A percentile compares a stretch with the other conserved stretches of the same genome.
Evolutionary conservation across 1,284 basidiomycete species (phyloP).

Genomic region (Leucoagaricus sp.): DNA sequence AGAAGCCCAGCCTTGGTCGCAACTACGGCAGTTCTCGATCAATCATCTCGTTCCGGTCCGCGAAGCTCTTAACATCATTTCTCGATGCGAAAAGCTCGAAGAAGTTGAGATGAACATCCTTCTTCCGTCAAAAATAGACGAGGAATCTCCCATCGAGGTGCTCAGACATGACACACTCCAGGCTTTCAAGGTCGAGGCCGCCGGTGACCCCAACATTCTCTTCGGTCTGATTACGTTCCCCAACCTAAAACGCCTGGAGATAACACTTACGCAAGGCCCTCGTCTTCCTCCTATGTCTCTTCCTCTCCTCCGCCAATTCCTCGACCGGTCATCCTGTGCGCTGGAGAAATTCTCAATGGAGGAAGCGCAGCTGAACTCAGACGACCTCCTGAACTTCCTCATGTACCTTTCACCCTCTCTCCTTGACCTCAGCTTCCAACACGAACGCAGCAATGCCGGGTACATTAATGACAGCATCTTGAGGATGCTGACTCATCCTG

Average conservation of each 20-base stretch:
- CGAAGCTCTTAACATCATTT: constrained; percentile 21
- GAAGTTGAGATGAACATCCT: constrained; percentile 17
- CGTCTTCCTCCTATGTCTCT: constrained; percentile 22
- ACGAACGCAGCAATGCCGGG: constrained; percentile 21
- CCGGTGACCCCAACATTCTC: constrained; percentile 16
- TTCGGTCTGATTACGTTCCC: constrained; percentile 20
- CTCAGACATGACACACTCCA: constrained; percentile 13
- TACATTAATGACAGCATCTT: constrained; percentile 27
- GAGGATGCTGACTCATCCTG: constrained; percentile 21
- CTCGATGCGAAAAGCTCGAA: constrained; percentile 18
- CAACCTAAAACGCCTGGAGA: constrained; percentile 15
- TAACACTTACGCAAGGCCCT: constrained; percentile 13
- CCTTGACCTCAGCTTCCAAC: constrained; percentile 22
- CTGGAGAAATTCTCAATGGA: constrained; percentile 24
- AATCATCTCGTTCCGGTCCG: constrained; percentile 19
- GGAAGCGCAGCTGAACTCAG: constrained; percentile 25
- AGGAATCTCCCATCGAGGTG: constrained; percentile 2
- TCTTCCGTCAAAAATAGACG: constrained; percentile 7
- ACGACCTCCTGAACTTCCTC: constrained; percentile 25
- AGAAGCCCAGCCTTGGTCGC: constrained; percentile 20
- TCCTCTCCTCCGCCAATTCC: constrained; percentile 21
- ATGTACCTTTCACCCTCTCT: constrained; percentile 23
- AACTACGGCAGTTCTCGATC: constrained; percentile 19
- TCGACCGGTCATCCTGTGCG: constrained; percentile 25
- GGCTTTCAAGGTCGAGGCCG: constrained; percentile 15